Evolutionary conservation across 192 early-diverging fungal genomes (phyloP).

Genomic region (Phlyctochytrium planicorne): DNA sequence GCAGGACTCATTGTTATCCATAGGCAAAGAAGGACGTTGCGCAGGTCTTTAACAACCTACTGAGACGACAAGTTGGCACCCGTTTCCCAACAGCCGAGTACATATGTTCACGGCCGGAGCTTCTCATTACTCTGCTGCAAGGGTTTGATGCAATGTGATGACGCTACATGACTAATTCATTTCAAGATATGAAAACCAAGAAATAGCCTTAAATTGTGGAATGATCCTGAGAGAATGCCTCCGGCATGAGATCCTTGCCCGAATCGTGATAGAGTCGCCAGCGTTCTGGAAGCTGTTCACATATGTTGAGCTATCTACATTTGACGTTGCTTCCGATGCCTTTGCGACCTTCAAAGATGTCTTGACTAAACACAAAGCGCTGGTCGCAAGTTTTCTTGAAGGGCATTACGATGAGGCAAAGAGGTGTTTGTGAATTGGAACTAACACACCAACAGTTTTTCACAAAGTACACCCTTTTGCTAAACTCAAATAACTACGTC

Average conservation of each 20-base stretch:
- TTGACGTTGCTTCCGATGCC: slow-evolving; percentile 98
- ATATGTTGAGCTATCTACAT: slow-evolving; percentile 95
- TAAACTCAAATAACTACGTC: slow-evolving; percentile 95
- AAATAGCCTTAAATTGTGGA: slow-evolving; percentile 96
- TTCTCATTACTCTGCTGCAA: slow-evolving; percentile 77
- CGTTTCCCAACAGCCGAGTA: slow-evolving; percentile 97
- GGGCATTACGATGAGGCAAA: slow-evolving; percentile 80
- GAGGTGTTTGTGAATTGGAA: slow-evolving; percentile 22
- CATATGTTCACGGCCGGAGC: slow-evolving; percentile 78
- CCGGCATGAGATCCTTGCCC: slow-evolving; percentile 89
- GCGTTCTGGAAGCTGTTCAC: slow-evolving; percentile 93
- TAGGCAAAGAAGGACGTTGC: slow-evolving; percentile 96
- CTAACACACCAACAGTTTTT: slow-evolving; percentile 61
- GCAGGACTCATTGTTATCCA: neutral
- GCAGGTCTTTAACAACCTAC: slow-evolving; percentile 95
- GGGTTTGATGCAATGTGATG: slow-evolving; percentile 50
- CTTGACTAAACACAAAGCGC: slow-evolving; percentile 89
- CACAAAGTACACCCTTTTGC: slow-evolving; percentile 75
- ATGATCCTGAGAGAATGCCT: slow-evolving; percentile 96
- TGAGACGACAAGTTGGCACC: slow-evolving; percentile 90
- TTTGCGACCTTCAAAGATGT: slow-evolving; percentile 98
- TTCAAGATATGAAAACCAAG: slow-evolving; percentile 80
- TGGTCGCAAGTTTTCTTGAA: slow-evolving; percentile 87
- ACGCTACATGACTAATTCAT: neutral
- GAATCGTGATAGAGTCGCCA: slow-evolving; percentile 76